Base-by-base conservation (phyloP, 257 asterid species). In the Haberlea rhodopensis region DNA sequence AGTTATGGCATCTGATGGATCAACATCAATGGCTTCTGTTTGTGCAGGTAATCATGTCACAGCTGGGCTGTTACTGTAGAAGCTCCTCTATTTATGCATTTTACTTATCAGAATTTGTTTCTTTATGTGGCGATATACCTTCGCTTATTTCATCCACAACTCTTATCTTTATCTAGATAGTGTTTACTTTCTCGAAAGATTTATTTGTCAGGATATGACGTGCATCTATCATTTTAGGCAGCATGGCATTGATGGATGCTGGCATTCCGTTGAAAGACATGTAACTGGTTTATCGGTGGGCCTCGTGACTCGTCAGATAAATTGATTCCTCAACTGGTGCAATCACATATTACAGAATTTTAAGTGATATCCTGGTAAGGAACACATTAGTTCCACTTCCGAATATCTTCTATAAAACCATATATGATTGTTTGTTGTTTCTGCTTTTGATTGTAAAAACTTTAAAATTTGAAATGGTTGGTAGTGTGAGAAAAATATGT, bases 201-300 rank as follows among this genome's bases (percentile, higher is more conserved):
- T 34, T 13, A 49, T 55, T 56, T 46, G 28, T 8, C 71, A 55
- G 63, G 71, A 60, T 53, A 16, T 69, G 57, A 6, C 59, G 23
- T 66, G 31, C 66, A 46, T 60, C 58, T 62, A 10, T 54, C 37
- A 54, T 77, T 72, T 49, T 72, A 94, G 99, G 99, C 71, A 94
- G 99, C 84, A 81, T 94, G 99, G 99, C 97, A 67, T 86, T 94
- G 81, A 85, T 94, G 97, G 96, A 94, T 81, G 91, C 97, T 70
- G 99, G 97, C 73, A 86, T 94, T 82, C 91, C 87, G 20, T 62
- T 94, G 81, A 82, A 72, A 70, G 95, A 64, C 99, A 87, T 37
- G 97, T 89, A 48, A 97, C 97, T 28, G 99, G 97, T 67, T 32
- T 94, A 71, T 94, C 96, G 15, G 84, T 94, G 62, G 99, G 99